phyloP scores from a whole-genome alignment of 805 yeast genomes.

The Lipomyces oligophaga region DNA sequence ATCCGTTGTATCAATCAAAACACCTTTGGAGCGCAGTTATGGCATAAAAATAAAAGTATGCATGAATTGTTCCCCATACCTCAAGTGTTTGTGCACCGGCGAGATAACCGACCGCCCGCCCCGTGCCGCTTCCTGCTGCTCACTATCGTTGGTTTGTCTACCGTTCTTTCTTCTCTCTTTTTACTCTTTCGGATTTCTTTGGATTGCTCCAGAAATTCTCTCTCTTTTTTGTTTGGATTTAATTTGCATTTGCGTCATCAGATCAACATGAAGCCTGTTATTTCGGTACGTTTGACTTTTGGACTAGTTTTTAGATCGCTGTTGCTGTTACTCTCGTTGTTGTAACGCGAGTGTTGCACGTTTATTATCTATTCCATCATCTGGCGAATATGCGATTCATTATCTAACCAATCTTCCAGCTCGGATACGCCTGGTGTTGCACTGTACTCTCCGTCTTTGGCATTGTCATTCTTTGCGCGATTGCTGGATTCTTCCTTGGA shows the following conservation, averaged over 20 bases:
- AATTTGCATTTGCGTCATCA: not conserved
- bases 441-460: slow-evolving; percentile 91
- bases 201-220: not conserved
- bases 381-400: too few species aligned
- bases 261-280: slow-evolving; percentile 27
- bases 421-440: slow-evolving; percentile 77
- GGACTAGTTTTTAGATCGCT: not conserved
- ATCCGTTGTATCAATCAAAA: too few species aligned
- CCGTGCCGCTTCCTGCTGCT: not conserved
- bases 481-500: slow-evolving; percentile 74
- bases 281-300: slow-evolving; percentile 18
- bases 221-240: not conserved
- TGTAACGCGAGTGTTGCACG: too few species aligned
- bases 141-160: slow-evolving; percentile 2
- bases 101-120: slow-evolving; percentile 1
- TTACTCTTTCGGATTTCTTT: not conserved
- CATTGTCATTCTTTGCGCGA: slow-evolving; percentile 75
- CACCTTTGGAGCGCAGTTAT: too few species aligned
- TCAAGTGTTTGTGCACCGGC: too few species aligned
- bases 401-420: slow-evolving; percentile 15
- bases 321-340: too few species aligned
- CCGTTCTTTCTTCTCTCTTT: not conserved
- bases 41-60: too few species aligned
- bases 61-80: too few species aligned
- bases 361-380: too few species aligned